These are phyloP conservation scores for Mentha longifolia DNA, from an alignment of 257 asterid species.

Conservation along the genomic window DNA sequence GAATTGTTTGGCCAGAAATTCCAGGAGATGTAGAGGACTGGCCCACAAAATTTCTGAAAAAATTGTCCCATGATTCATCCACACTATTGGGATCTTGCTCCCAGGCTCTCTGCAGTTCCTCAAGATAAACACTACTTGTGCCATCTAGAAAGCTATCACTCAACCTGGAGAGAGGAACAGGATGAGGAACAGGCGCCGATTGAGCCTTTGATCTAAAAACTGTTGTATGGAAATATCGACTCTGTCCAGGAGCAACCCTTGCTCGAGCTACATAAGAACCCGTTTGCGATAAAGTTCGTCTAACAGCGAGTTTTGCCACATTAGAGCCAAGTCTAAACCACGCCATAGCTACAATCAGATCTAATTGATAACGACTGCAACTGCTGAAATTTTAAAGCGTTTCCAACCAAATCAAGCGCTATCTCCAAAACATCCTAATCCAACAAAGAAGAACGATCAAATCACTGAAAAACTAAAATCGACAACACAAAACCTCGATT, in stretches of 20 bases:
- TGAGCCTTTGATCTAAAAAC: slow-evolving; percentile 66
- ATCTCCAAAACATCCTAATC: slow-evolving; percentile 37
- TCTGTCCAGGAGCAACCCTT: slow-evolving; percentile 47
- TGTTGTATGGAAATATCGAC: slow-evolving; percentile 64
- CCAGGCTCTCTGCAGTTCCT: slow-evolving; percentile 98
- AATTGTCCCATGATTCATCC: slow-evolving; percentile 98
- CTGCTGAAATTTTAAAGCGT: slow-evolving; percentile 6
- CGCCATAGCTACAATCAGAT: slow-evolving; percentile 57
- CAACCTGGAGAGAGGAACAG: slow-evolving; percentile 89
- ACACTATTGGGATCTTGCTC: slow-evolving; percentile 94
- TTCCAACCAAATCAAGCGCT: slow-evolving; percentile 34
- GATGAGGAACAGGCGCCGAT: slow-evolving; percentile 77
- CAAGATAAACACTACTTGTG: slow-evolving; percentile 95
- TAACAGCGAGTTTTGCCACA: slow-evolving; percentile 78
- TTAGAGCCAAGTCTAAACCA: slow-evolving; percentile 84
- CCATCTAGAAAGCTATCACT: slow-evolving; percentile 96
- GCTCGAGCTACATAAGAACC: slow-evolving; percentile 52
- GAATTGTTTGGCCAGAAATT: slow-evolving; percentile 95
- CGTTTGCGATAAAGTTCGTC: slow-evolving; percentile 59
- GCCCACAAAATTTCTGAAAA: slow-evolving; percentile 92
- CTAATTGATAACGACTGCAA: slow-evolving; percentile 26
- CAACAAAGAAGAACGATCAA: slow-evolving; percentile 24
- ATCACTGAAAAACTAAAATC: slow-evolving; percentile 6
- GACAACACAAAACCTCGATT: slow-evolving; percentile 3
- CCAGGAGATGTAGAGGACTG: slow-evolving; percentile 93